Evolutionary conservation across 2,329 filamentous ascomycete genomes (phyloP), one percentile per base, ranked within the genome.

Genomic region (Sphaerulina musiva): DNA sequence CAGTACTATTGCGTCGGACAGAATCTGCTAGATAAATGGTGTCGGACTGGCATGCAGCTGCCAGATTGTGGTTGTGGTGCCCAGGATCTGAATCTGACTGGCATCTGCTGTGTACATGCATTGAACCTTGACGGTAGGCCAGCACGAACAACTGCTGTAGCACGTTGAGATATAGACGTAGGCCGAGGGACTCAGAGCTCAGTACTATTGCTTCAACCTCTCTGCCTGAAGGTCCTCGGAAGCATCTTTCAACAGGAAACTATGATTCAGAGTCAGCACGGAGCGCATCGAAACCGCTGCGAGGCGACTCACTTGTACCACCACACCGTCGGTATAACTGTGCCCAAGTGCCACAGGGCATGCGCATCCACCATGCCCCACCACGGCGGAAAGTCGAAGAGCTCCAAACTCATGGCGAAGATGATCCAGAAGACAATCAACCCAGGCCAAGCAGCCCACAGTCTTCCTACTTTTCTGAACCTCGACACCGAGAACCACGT

Each of bases 281-380:
- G 14, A 49, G 46, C 38, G 48, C 32, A 31, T 26, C 23, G 7
- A 51, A 51, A 14, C 11, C 9, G 36, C 26, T 44, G 11, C 20
- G 12, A 11, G 32, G 46, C 34, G 43, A 84, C 89, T 78, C 76
- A 97, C 91, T 87, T 90, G 72, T 98, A 98, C 88, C 88, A 96
- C 76, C 95, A 80, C 47, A 93, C 76, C 0, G 89, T 89, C 8
- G 93, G 93, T 32, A 81, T 80, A 48, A 98, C 92, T 0, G 93
- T 98, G 53, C 91, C 89, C 58, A 95, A 70, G 78, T 98, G 93
- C 93, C 93, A 98, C 59, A 98, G 72, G 66, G 88, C 91, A 74
- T 98, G 93, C 3, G 93, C 93, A 77, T 98, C 93, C 48, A 98
- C 73, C 70, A 86, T 83, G 6, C 89, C 87, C 70, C 81, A 78